A percentile compares a stretch with the other conserved stretches of the same genome.
Conservation (phyloP, 352 stramenopile genomes). For the Globisporangium iwayamae region DNA sequence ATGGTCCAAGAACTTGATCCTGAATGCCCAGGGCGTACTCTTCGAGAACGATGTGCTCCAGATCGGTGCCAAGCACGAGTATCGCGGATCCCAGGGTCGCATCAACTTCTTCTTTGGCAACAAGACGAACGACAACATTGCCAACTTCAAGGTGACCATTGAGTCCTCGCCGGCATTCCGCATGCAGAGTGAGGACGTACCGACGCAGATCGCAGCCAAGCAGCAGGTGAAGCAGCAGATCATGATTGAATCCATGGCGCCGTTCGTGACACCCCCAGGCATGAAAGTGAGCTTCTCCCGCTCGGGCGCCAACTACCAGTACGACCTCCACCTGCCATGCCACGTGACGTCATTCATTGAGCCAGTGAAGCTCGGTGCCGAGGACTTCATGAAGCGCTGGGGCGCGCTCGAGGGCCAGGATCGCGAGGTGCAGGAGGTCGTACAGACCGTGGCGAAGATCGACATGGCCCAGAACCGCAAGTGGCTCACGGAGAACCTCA, state of each 20-base stretch:
- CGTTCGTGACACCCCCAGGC: constrained; percentile 86
- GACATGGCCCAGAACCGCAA: constrained; percentile 80
- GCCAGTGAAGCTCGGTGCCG: constrained; percentile 84
- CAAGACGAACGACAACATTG: constrained; percentile 75
- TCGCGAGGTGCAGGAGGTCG: constrained; percentile 91
- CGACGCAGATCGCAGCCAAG: constrained; percentile 72
- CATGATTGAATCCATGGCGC: constrained; percentile 90
- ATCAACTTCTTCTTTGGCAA: constrained; percentile 97
- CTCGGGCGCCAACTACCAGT: constrained; percentile 63
- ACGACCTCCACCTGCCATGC: constrained; percentile 74
- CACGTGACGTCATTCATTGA: constrained; percentile 92
- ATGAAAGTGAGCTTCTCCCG: constrained; percentile 88
- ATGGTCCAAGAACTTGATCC: constrained; percentile 85
- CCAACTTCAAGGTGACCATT: constrained; percentile 83
- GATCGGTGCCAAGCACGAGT: constrained; percentile 95
- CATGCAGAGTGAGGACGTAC: constrained; percentile 66
- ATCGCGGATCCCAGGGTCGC: constrained; percentile 89
- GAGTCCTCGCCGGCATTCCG: constrained; percentile 42
- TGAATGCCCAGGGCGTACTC: constrained; percentile 89
- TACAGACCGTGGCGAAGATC: constrained; percentile 73
- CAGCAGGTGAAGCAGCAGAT: constrained; percentile 93
- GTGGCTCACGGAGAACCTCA: constrained; percentile 85
- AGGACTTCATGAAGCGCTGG: constrained; percentile 94
- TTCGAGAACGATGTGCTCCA: constrained; percentile 93
- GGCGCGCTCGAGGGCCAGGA: constrained; percentile 88